phyloP scores from a whole-genome alignment of 768 basidiomycete genomes.

The Pulveroboletus ravenelii region DNA sequence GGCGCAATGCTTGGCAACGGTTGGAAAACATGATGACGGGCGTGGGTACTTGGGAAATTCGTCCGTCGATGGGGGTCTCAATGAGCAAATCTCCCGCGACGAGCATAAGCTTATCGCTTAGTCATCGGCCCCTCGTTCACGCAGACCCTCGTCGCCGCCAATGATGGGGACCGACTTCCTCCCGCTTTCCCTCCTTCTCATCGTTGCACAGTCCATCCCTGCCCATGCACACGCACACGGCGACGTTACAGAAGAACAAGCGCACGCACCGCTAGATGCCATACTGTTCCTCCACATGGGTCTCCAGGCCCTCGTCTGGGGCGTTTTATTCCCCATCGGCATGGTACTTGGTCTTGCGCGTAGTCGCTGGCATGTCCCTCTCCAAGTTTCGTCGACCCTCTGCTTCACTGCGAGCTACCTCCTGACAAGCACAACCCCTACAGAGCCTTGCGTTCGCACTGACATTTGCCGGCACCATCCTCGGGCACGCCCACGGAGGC shows the following conservation, averaged over 20 bases:
- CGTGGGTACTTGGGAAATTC: neutral
- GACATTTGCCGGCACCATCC: slow-evolving; percentile 66
- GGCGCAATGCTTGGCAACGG: neutral
- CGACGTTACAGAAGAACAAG: slow-evolving; percentile 57
- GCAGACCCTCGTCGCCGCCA: neutral
- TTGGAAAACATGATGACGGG: slow-evolving; percentile 5
- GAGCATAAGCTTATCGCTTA: neutral
- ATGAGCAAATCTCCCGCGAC: too few species aligned
- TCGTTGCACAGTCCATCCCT: slow-evolving; percentile 4
- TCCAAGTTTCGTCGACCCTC: slow-evolving; percentile 46
- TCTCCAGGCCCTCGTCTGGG: slow-evolving; percentile 79
- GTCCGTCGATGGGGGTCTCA: neutral
- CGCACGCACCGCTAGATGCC: slow-evolving; percentile 64
- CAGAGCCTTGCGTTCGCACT: slow-evolving; percentile 66
- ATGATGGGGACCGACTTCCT: slow-evolving; percentile 3
- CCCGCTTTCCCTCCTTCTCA: slow-evolving; percentile 7
- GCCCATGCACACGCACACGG: slow-evolving; percentile 55
- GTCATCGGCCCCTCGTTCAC: neutral
- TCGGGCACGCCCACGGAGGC: slow-evolving; percentile 86
- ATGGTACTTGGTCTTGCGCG: slow-evolving; percentile 73
- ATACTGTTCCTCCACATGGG: slow-evolving; percentile 81
- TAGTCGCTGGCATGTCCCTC: slow-evolving; percentile 87
- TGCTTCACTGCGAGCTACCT: neutral
- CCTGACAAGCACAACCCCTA: neutral
- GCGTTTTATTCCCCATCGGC: slow-evolving; percentile 78